Conservation (phyloP, 768 basidiomycete species). For the Tulasnella sp. region DNA sequence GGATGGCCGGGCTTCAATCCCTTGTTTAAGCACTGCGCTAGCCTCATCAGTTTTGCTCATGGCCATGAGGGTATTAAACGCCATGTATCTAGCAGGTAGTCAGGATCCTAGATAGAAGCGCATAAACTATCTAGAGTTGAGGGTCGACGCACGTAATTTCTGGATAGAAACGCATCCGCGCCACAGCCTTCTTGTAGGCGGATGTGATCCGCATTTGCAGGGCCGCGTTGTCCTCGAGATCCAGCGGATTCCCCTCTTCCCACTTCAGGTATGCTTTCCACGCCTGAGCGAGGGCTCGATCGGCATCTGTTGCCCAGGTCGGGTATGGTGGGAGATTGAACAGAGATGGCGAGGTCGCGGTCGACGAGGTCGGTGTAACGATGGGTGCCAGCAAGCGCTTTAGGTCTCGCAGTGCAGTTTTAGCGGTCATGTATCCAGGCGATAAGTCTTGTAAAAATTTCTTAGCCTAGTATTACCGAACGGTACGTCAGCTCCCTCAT, state of each 20-base stretch:
- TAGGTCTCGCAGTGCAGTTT: constrained; percentile 75
- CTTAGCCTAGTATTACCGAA: constrained; percentile 56
- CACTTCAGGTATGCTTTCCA: constrained; percentile 93
- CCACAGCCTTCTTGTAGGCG: constrained; percentile 81
- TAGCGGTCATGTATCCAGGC: constrained; percentile 90
- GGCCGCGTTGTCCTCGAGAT: constrained; percentile 67
- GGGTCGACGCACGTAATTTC: constrained; percentile 67
- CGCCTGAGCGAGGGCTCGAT: constrained; percentile 52
- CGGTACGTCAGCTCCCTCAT: neutral
- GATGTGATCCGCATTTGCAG: constrained; percentile 63
- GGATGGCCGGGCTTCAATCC: constrained; percentile 77
- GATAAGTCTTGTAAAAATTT: constrained; percentile 92
- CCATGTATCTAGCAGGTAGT: constrained; percentile 64
- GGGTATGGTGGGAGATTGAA: constrained; percentile 16
- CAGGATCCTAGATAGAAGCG: neutral
- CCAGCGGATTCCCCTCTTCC: constrained; percentile 91
- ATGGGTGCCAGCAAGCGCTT: constrained; percentile 45
- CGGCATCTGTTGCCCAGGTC: constrained; percentile 19
- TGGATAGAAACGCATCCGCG: constrained; percentile 86
- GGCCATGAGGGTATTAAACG: constrained; percentile 68
- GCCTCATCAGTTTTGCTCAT: constrained; percentile 77
- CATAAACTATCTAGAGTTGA: neutral
- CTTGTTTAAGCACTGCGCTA: constrained; percentile 63
- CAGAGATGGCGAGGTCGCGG: constrained; percentile 9
- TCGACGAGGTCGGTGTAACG: constrained; percentile 28